Percentiles rank a stretch among this genome's conserved stretches.
Evolutionary conservation across 2,329 filamentous ascomycete species (phyloP).

Genomic region (Trichoderma semiorbis): DNA sequence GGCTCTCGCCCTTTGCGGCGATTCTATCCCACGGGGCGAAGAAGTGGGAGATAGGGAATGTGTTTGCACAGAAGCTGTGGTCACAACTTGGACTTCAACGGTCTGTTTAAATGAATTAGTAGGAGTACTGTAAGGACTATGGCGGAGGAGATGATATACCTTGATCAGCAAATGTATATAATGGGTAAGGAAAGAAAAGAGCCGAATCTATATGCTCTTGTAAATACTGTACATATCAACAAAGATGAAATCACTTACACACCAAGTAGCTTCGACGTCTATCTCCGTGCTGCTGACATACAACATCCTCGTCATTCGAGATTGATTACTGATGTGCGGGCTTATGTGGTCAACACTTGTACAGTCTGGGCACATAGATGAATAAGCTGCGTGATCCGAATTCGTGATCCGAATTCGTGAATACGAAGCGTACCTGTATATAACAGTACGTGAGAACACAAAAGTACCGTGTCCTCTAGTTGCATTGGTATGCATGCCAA

Average conservation of each 20-base stretch:
- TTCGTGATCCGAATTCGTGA: no score
- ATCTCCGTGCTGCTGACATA: neutral
- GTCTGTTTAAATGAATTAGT: neutral
- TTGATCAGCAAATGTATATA: neutral
- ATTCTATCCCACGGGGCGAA: constrained; percentile 3
- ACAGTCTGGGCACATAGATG: no score
- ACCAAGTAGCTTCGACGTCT: neutral
- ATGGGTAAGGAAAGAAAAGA: neutral
- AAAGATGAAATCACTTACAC: neutral
- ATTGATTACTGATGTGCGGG: neutral
- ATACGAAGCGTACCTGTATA: neutral
- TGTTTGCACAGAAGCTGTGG: constrained; percentile 18
- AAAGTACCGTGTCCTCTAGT: neutral
- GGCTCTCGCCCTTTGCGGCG: constrained; percentile 17
- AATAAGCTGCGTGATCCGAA: no score
- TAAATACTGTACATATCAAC: neutral
- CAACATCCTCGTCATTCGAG: neutral
- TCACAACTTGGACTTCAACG: constrained; percentile 4
- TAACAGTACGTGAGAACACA: neutral
- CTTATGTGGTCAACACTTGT: neutral
- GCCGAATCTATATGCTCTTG: neutral
- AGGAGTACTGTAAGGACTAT: neutral
- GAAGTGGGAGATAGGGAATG: constrained; percentile 14
- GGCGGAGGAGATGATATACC: neutral
- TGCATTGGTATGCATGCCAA: neutral